Evolutionary conservation across 2,329 filamentous ascomycete genomes (phyloP), one percentile per base, ranked within the genome.

Genomic region (Aspergillus uvarum): DNA sequence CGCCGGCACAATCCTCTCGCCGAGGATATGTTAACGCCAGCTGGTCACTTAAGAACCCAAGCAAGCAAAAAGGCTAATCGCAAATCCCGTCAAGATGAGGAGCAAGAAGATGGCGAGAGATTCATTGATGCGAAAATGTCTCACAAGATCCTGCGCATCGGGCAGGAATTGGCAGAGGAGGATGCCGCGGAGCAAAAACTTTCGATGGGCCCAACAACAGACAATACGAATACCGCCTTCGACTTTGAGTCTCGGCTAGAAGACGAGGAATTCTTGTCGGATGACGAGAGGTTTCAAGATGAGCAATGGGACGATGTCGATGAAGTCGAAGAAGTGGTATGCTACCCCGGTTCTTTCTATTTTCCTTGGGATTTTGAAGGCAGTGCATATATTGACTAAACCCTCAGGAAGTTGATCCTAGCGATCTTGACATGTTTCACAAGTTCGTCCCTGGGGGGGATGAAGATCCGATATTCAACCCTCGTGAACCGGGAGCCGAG

Each of bases 101-200:
- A 87, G 35, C 82, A 84, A 32, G 82, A 83, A 10, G 83, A 86
- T 59, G 83, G 85, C 61, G 86, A 90, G 62, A 81, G 83, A 65
- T 98, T 89, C 71, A 87, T 99, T 62, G 93, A 97, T 75, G 88
- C 92, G 60, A 93, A 91, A 74, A 88, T 93, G 19, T 96, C 94
- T 59, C 85, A 88, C 68, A 92, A 91, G 70, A 99, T 99, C 73
- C 75, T 99, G 62, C 87, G 90, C 67, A 91, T 98, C 69, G 94
- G 94, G 58, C 90, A 93, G 70, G 91, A 96, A 72, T 82, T 99
- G 14, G 89, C 87, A 14, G 91, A 95, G 47, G 94, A 98, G 74
- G 91, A 94, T 58, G 84, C 83, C 59, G 80, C 81, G 35, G 82
- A 86, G 66, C 70, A 70, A 38, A 70, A 66, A 32, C 69, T 71